A percentile compares a stretch with the other conserved stretches of the same genome.
Conservation (phyloP, 1,284 basidiomycete genomes). For the Boletus albobrunnescens region DNA sequence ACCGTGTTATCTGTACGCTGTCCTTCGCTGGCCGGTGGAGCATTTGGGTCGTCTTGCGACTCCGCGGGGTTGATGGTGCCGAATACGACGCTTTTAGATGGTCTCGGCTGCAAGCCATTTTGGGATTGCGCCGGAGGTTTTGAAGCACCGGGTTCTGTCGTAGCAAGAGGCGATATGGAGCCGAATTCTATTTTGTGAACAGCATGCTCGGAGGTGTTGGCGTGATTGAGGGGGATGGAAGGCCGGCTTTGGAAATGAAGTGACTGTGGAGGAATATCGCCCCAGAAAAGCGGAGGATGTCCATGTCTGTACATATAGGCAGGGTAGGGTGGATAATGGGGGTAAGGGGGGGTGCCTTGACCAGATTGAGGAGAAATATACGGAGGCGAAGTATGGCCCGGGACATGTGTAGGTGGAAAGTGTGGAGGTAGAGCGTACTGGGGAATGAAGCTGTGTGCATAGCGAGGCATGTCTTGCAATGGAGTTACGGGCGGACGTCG, state of each 20-base stretch:
- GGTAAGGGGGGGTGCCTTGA: constrained; percentile 32
- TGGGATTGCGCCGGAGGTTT: constrained; percentile 4
- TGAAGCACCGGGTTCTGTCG: constrained; percentile 12
- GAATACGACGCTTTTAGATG: constrained; percentile 38
- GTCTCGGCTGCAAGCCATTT: constrained; percentile 9
- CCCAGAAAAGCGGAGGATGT: constrained; percentile 25
- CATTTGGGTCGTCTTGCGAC: constrained; percentile 1
- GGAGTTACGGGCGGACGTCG: constrained; percentile 18
- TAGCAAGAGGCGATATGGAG: constrained; percentile 14
- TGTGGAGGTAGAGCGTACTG: constrained; percentile 28
- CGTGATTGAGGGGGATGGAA: constrained; percentile 7
- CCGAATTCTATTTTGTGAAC: constrained; percentile 20
- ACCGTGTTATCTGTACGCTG: constrained; percentile 17
- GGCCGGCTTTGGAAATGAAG: constrained; percentile 24
- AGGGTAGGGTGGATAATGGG: constrained; percentile 32
- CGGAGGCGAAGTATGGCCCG: constrained; percentile 30
- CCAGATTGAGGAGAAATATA: constrained; percentile 26
- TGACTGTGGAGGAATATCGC: constrained; percentile 15
- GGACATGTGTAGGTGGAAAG: constrained; percentile 18
- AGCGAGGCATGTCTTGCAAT: constrained; percentile 24
- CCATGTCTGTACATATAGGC: constrained; percentile 27
- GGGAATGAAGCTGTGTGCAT: constrained; percentile 15
- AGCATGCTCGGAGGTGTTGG: constrained; percentile 15
- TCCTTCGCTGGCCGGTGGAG: constrained; percentile 14
- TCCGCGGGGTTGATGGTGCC: constrained; percentile 44